Evolutionary conservation across 345 rosid genomes (phyloP).

Genomic region (Mangifera indica): DNA sequence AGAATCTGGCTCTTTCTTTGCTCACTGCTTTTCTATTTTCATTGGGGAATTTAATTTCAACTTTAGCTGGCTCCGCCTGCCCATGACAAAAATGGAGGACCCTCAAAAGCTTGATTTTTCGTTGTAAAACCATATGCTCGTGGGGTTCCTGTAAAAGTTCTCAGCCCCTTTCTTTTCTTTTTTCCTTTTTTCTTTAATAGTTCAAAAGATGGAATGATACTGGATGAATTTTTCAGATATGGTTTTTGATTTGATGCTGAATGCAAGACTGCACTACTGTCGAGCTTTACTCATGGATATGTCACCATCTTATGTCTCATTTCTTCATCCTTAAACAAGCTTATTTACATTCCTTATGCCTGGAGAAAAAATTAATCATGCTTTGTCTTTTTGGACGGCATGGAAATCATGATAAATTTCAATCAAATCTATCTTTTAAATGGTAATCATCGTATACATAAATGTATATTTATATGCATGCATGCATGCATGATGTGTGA

Average conservation of each 20-base stretch:
- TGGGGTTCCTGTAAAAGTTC: slow-evolving; percentile 42
- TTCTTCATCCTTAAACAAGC: neutral
- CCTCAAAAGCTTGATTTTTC: slow-evolving; percentile 33
- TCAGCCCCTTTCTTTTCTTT: slow-evolving; percentile 30
- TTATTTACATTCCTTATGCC: neutral
- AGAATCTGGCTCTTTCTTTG: slow-evolving; percentile 19
- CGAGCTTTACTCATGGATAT: slow-evolving; percentile 20
- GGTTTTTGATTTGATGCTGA: slow-evolving; percentile 44
- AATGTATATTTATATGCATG: neutral
- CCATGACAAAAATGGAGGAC: slow-evolving; percentile 44
- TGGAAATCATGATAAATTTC: too few species aligned
- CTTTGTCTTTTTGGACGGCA: slow-evolving; percentile 20
- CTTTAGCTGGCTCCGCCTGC: slow-evolving; percentile 38
- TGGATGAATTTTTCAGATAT: slow-evolving; percentile 17
- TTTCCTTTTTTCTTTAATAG: slow-evolving; percentile 12
- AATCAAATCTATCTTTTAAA: too few species aligned
- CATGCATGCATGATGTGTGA: too few species aligned
- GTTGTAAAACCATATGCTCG: slow-evolving; percentile 33
- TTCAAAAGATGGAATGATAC: slow-evolving; percentile 52
- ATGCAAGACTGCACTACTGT: slow-evolving; percentile 42
- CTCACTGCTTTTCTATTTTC: neutral
- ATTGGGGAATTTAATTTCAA: slow-evolving; percentile 7
- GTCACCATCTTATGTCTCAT: slow-evolving; percentile 26
- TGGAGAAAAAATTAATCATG: neutral
- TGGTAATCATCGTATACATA: neutral